These are phyloP conservation scores for Isatis tinctoria DNA, from an alignment of 345 rosid genomes.

Conservation along the genomic window DNA sequence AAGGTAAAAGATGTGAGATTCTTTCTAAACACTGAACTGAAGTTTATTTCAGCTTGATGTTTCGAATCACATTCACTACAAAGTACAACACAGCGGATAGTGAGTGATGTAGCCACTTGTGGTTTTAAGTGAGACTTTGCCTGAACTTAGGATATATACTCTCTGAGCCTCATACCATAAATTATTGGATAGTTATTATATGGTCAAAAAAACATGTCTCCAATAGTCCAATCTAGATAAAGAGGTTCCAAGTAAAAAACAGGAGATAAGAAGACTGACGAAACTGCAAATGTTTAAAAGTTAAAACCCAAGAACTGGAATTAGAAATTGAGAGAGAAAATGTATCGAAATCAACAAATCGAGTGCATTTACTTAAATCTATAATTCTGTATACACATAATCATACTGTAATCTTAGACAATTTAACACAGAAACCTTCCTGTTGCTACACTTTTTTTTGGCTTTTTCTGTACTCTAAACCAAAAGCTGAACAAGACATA, in stretches of 20 bases:
- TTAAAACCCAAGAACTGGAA: background rate
- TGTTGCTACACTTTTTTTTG: background rate
- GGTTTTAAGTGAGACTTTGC: background rate
- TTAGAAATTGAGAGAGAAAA: background rate
- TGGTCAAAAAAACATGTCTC: background rate
- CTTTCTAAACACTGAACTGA: background rate
- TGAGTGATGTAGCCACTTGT: background rate
- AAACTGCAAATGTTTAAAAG: background rate
- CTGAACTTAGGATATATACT: background rate
- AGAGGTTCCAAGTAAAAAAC: background rate
- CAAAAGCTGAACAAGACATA: conserved; percentile 10
- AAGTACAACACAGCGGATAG: background rate
- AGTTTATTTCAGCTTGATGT: background rate
- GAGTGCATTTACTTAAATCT: background rate
- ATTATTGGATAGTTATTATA: background rate
- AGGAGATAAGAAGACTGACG: background rate
- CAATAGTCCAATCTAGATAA: background rate
- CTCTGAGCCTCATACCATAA: background rate
- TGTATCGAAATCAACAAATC: background rate
- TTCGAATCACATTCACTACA: background rate
- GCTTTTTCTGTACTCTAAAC: conserved; percentile 1
- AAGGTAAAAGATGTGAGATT: background rate
- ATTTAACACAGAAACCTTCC: background rate
- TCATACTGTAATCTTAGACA: background rate
- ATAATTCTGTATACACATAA: conserved; percentile 1